phyloP scores from a whole-genome alignment of 306 rosid genomes.

The Quercus mongolica region DNA sequence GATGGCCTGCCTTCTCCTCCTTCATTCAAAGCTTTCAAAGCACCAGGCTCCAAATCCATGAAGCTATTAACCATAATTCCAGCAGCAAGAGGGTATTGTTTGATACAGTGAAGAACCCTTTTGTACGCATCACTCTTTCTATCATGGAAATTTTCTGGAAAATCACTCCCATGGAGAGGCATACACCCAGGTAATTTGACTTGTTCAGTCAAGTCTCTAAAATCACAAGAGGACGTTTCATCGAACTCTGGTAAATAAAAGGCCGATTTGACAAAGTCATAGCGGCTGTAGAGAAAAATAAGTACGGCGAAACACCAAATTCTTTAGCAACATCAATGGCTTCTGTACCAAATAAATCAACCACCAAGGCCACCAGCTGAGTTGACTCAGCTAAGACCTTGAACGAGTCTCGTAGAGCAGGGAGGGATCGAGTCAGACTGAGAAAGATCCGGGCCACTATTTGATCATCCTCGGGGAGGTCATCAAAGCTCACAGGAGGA shows the following conservation, averaged over 20 bases:
- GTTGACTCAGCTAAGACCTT: conserved; percentile 18
- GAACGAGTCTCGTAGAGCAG: conserved; percentile 5
- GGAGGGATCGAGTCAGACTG: conserved; percentile 22
- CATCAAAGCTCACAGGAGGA: conserved; percentile 11
- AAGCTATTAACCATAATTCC: conserved; percentile 28
- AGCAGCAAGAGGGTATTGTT: background rate
- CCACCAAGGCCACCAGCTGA: conserved; percentile 11
- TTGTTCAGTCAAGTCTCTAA: conserved; percentile 20
- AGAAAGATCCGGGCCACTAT: conserved; percentile 13
- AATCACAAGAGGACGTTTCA: conserved; percentile 7
- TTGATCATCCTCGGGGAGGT: conserved; percentile 8
- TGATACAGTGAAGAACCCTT: background rate
- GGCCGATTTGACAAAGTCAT: conserved; percentile 12
- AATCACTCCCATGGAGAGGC: conserved; percentile 13
- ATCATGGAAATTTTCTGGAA: conserved; percentile 1
- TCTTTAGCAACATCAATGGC: conserved; percentile 29
- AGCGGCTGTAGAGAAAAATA: conserved; percentile 4
- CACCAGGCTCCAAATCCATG: conserved; percentile 12
- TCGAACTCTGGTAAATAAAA: conserved; percentile 25
- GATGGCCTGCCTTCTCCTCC: conserved; percentile 2
- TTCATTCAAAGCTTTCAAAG: conserved; percentile 5
- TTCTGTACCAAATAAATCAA: conserved; percentile 13
- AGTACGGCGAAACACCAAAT: background rate
- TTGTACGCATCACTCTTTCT: conserved; percentile 10
- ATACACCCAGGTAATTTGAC: conserved; percentile 22